These are phyloP conservation scores for Dendrobium catenatum DNA, from an alignment of 106 monocot species.

Conservation along the genomic window DNA sequence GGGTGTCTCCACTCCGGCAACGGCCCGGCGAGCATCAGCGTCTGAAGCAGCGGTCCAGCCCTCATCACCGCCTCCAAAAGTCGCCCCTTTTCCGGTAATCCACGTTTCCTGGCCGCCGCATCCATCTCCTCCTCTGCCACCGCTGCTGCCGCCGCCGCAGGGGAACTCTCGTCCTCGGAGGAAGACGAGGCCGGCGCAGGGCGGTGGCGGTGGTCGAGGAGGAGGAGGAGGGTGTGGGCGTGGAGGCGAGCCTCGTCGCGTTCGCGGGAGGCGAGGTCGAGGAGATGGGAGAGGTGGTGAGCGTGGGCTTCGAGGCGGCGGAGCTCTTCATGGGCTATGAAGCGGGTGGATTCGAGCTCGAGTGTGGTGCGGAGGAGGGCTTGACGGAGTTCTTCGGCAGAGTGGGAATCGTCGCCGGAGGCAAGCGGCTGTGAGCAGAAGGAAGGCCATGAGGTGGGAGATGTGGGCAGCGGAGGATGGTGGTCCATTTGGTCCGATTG, in stretches of 20 bases:
- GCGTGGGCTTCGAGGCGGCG: constrained; percentile 33
- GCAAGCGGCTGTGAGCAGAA: neutral
- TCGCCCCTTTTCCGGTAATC: constrained; percentile 17
- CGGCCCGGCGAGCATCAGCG: constrained; percentile 14
- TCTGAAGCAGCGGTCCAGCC: constrained; percentile 17
- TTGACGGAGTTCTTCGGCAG: constrained; percentile 21
- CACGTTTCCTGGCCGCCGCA: neutral
- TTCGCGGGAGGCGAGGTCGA: constrained; percentile 36
- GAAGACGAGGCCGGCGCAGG: neutral
- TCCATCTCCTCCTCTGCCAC: neutral
- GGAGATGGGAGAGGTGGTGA: constrained; percentile 35
- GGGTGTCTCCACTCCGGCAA: constrained; percentile 11
- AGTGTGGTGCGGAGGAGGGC: constrained; percentile 24
- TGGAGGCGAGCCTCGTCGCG: constrained; percentile 38
- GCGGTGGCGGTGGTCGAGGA: neutral
- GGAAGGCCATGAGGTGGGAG: neutral
- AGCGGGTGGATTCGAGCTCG: constrained; percentile 50
- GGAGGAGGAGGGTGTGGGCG: constrained; percentile 9
- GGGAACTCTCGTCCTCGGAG: constrained; percentile 7
- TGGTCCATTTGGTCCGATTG: neutral
- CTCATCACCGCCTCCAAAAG: constrained; percentile 23
- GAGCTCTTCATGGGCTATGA: constrained; percentile 40
- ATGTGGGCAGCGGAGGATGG: neutral
- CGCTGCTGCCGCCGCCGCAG: neutral
- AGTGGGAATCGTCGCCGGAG: neutral